Evolutionary conservation across 2,329 filamentous ascomycete species (phyloP).

Genomic region (Paecilomyces fulvus): DNA sequence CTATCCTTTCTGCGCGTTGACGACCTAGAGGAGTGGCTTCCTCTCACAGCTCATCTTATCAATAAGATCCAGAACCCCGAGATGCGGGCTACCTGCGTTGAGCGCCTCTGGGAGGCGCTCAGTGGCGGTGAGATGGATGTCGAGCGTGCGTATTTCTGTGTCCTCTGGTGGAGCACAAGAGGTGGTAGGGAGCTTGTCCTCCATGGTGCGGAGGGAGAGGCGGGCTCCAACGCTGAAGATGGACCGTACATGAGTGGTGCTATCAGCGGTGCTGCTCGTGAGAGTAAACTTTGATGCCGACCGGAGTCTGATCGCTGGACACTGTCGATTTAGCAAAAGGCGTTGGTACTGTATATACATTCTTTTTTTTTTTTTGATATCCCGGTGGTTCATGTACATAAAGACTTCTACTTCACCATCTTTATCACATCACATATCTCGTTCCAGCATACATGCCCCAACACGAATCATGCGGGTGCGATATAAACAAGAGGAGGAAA

Average conservation of each 20-base stretch:
- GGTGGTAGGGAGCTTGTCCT: slow-evolving; percentile 51
- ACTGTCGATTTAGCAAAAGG: neutral
- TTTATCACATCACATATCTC: neutral
- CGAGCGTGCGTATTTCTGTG: slow-evolving; percentile 66
- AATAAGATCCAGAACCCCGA: slow-evolving; percentile 52
- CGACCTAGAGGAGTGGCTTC: slow-evolving; percentile 73
- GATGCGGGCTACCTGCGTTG: slow-evolving; percentile 58
- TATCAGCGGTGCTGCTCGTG: slow-evolving; percentile 27
- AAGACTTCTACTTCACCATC: neutral
- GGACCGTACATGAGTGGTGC: slow-evolving; percentile 49
- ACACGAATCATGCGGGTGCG: neutral
- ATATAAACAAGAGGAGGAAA: too few relatives aligned
- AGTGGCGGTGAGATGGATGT: slow-evolving; percentile 82
- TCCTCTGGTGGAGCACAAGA: slow-evolving; percentile 75
- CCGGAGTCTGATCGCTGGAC: neutral
- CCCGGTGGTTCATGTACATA: neutral
- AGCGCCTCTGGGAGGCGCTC: slow-evolving; percentile 70
- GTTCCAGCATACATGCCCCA: neutral
- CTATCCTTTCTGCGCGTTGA: slow-evolving; percentile 63
- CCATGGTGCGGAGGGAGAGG: slow-evolving; percentile 29
- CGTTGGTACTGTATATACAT: neutral
- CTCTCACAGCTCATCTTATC: slow-evolving; percentile 59
- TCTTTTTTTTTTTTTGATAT: neutral
- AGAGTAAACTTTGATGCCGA: slow-evolving; percentile 42
- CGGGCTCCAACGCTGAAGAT: slow-evolving; percentile 1